Conservation (phyloP, 169 alveolate species). For the Cryptosporidium baileyi region DNA sequence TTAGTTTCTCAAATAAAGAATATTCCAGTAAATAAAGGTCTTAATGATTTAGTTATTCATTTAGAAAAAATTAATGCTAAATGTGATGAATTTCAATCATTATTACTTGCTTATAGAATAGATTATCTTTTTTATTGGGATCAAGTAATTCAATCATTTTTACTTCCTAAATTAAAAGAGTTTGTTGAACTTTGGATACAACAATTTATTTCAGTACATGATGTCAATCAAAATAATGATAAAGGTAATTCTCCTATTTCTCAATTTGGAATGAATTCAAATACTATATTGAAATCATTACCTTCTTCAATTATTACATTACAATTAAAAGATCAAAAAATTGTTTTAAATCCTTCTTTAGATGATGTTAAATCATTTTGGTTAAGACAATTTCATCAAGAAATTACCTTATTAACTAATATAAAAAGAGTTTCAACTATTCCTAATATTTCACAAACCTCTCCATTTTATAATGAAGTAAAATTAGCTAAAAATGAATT, state of each 20-base stretch:
- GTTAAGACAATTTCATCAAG: constrained; percentile 69
- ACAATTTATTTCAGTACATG: neutral
- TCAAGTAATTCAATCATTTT: constrained; percentile 30
- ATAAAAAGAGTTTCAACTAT: neutral
- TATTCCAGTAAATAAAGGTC: constrained; percentile 16
- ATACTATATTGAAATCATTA: neutral
- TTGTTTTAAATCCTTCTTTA: constrained; percentile 84
- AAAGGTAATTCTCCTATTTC: neutral
- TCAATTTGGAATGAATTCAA: neutral
- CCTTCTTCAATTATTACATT: neutral
- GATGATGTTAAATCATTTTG: constrained; percentile 85
- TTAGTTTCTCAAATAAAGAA: constrained; percentile 36
- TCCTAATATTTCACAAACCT: constrained; percentile 76
- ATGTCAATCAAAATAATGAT: neutral
- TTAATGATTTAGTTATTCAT: constrained; percentile 24
- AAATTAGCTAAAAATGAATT: neutral
- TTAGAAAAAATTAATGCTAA: neutral
- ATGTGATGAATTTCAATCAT: neutral
- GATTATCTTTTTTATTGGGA: constrained; percentile 51
- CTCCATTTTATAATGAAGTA: constrained; percentile 59
- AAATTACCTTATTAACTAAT: neutral
- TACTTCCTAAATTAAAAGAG: constrained; percentile 33
- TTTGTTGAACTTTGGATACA: constrained; percentile 30
- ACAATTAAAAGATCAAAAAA: constrained; percentile 80
- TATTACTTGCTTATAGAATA: constrained; percentile 31